Evolutionary conservation across 202 grass and related monocot species (phyloP), one percentile per base, ranked within the genome.

Genomic region (Setaria viridis): DNA sequence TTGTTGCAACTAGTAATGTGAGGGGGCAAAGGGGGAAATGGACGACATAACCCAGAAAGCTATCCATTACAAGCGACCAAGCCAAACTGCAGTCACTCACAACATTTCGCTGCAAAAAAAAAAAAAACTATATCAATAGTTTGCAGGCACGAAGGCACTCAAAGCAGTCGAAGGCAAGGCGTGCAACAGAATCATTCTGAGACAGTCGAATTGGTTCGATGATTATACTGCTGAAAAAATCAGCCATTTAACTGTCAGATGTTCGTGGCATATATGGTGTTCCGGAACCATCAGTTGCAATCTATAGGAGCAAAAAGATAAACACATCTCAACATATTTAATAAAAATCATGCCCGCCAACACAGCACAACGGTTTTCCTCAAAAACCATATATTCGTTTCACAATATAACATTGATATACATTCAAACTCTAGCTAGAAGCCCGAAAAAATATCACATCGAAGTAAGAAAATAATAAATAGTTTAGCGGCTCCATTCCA

Each of bases 121-220:
- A n/a, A n/a, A 85, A 77, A 46, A 63, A 42, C 63, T 29, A 50
- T 29, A 64, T 78, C 81, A 1, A 85, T 1, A 46, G 81, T 93
- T 32, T 90, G 88, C 79, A 84, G 76, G 15, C 73, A 92, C 67
- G 91, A 88, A 92, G 74, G 78, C 82, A 4, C 69, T 78, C 55
- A 94, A 87, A 84, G 89, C 89, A 90, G n/a, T 49, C 11, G 11
- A 56, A 56, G 79, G 85, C 58, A 91, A 90, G 82, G 76, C 80
- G 79, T 71, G n/a, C n/a, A 54, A 39, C 51, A 85, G 87, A 69
- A n/a, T n/a, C n/a, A n/a, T n/a, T n/a, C n/a, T n/a, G 66, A 87
- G 82, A 70, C 80, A 93, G 74, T 87, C 87, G 11, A 94, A 92
- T 55, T 66, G 63, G 67, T 89, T 92, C 67, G 90, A 92, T 69